Evolutionary conservation across 169 alveolate genomes (phyloP), one percentile per base, ranked within the genome.

Genomic region (Eimeria nieschulzi): DNA sequence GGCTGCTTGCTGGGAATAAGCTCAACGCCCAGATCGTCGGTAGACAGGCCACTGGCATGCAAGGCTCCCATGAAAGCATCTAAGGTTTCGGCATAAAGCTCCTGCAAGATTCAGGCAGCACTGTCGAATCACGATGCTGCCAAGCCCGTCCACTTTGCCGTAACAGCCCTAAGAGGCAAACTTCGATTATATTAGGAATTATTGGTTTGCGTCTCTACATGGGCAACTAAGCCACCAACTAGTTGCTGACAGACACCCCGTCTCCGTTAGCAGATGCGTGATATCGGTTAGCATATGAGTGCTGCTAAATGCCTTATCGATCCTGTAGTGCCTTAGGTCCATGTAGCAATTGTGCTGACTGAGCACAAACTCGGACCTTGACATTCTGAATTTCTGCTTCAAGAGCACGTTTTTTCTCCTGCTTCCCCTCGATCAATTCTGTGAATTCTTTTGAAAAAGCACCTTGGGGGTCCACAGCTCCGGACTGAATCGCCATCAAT

Each of bases 21-120:
- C 46, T 66, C 46, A n/a, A 66, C 46, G 13, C 75, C 75, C 26
- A 66, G 21, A 66, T 66, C 75, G 39, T 66, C 75, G 15, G n/a
- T 66, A 9, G 75, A 17, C 39, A 66, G 26, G 9, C 75, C 75
- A n/a, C 75, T 66, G n/a, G 75, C 75, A 21, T 66, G 75, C 46
- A 66, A 21, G 26, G 75, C 75, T 10, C 75, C 75, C 39, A 66
- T 17, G 39, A 66, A 15, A 9, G 15, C 33, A 21, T 66, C 26
- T n/a, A 17, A 25, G 75, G 75, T 66, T 19, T 66, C 5, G 15
- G 75, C 75, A 66, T 66, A 25, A 66, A 21, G 21, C 26, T 17
- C 33, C 75, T 66, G 75, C 33, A 25, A 25, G 66, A 17, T 59
- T 10, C 21, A 33, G 46, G 3, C 46, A 33, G 46, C 46, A 33